phyloP scores from a whole-genome alignment of 2,329 filamentous ascomycete genomes.

The Xylaria sp. region DNA sequence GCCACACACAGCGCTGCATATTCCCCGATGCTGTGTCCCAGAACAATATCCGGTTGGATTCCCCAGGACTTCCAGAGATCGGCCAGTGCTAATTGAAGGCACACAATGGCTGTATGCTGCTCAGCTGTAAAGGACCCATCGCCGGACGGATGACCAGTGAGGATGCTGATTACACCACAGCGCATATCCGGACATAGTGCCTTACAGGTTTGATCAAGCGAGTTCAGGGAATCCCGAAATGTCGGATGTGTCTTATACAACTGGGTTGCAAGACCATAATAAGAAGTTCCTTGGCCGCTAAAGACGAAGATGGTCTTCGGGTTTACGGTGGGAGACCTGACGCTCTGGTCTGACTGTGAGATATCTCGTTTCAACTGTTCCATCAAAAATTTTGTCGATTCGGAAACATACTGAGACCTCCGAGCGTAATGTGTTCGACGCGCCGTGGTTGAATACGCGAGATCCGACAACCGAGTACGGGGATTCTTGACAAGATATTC shows the following conservation, averaged over 20 bases:
- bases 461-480: slow-evolving; percentile 35
- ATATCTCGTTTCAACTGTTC: slow-evolving; percentile 5
- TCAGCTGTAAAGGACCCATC: slow-evolving; percentile 25
- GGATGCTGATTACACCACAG: slow-evolving; percentile 34
- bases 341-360: not conserved
- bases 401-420: slow-evolving; percentile 3
- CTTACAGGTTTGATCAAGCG: slow-evolving; percentile 6
- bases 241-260: slow-evolving; percentile 14
- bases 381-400: slow-evolving; percentile 9
- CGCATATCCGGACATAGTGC: slow-evolving; percentile 6
- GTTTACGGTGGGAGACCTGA: not conserved
- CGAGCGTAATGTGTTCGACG: slow-evolving; percentile 33
- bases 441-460: slow-evolving; percentile 53
- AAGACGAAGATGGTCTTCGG: slow-evolving; percentile 19
- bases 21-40: slow-evolving; percentile 51
- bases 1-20: slow-evolving; percentile 55
- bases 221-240: slow-evolving; percentile 17
- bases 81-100: slow-evolving; percentile 35
- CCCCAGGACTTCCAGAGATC: slow-evolving; percentile 36
- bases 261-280: slow-evolving; percentile 11
- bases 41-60: slow-evolving; percentile 37
- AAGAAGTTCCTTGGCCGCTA: slow-evolving; percentile 21
- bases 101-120: slow-evolving; percentile 32
- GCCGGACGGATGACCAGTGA: slow-evolving; percentile 31
- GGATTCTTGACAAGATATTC: slow-evolving; percentile 39